Conservation (phyloP, 2,329 filamentous ascomycete genomes). For the Metarhizium sp. region DNA sequence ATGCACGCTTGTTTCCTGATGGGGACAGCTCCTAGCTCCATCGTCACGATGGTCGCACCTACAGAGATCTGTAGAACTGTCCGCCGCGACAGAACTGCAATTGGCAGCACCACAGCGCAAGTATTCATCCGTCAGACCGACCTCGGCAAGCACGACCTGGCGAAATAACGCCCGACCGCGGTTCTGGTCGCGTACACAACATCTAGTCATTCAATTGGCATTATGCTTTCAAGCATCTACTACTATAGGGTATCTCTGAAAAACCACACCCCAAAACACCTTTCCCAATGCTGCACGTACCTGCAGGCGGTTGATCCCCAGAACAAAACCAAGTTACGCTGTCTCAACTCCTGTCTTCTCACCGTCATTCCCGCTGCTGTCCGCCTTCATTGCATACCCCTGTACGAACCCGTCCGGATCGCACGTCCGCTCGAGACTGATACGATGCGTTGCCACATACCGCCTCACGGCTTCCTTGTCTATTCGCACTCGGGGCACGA, state of each 20-base stretch:
- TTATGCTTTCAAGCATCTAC: not conserved
- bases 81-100: no score
- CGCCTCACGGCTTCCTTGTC: slow-evolving; percentile 49
- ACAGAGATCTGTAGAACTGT: no score
- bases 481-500: slow-evolving; percentile 38
- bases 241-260: not conserved
- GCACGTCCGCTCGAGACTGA: slow-evolving; percentile 57
- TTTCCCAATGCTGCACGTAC: not conserved
- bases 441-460: slow-evolving; percentile 55
- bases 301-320: not conserved
- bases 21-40: no score
- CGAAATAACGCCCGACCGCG: no score
- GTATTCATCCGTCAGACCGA: no score
- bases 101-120: no score
- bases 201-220: not conserved
- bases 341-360: slow-evolving; percentile 13
- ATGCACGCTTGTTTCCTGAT: no score
- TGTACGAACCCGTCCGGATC: slow-evolving; percentile 67
- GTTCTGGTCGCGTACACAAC: not conserved
- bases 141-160: no score
- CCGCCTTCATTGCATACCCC: slow-evolving; percentile 46
- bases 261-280: slow-evolving; percentile 1
- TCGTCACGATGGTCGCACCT: no score
- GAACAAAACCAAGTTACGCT: not conserved
- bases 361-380: slow-evolving; percentile 24